These are phyloP conservation scores for Botrytis cinerea DNA, from an alignment of 2,329 filamentous ascomycete genomes.

Conservation along the genomic window DNA sequence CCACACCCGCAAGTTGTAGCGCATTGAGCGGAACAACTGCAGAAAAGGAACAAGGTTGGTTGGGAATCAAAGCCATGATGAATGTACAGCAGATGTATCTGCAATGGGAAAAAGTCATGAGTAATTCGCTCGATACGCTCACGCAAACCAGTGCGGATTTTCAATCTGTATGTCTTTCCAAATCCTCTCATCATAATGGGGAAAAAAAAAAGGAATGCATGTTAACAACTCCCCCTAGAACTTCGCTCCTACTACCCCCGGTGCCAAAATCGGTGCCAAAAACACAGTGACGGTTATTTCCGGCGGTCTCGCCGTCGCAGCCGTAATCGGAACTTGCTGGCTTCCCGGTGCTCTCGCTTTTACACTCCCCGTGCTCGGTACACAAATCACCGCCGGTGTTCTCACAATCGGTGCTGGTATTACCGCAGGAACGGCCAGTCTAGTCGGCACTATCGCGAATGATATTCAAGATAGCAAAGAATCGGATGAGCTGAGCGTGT, in stretches of 20 bases:
- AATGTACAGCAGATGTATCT: slow-evolving; percentile 9
- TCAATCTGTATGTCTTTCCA: background rate
- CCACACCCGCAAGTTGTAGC: background rate
- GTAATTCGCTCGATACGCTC: background rate
- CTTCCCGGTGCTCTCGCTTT: background rate
- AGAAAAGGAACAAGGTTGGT: background rate
- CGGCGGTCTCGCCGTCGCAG: background rate
- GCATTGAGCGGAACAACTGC: background rate
- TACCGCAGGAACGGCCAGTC: background rate
- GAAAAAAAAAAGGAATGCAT: no score
- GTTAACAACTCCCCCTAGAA: background rate
- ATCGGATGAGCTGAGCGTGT: background rate
- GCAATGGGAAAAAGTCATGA: slow-evolving; percentile 8
- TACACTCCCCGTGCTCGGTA: background rate
- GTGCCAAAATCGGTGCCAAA: background rate
- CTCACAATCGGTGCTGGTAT: background rate
- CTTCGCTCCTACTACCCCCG: background rate
- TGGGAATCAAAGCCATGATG: slow-evolving; percentile 1
- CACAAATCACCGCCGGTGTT: background rate
- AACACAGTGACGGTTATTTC: background rate
- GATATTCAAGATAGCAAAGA: background rate
- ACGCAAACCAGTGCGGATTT: background rate
- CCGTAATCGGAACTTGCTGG: background rate
- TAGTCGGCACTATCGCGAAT: background rate
- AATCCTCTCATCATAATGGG: fast-evolving